Conservation (phyloP, 2,329 filamentous ascomycete genomes). For the Colletotrichum scovillei region DNA sequence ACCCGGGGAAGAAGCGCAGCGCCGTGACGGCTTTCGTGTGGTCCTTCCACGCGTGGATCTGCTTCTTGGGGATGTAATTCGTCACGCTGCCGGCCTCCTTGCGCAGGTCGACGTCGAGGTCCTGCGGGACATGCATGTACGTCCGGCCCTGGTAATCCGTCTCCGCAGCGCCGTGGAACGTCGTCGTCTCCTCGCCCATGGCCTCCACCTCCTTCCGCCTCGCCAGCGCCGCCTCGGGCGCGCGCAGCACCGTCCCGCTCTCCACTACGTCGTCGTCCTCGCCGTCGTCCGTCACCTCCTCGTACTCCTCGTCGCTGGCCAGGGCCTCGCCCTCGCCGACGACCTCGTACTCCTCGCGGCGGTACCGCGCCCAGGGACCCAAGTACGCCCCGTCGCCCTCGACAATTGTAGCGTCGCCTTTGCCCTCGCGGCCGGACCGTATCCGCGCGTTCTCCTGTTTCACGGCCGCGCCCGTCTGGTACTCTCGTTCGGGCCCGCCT, state of each 20-base stretch:
- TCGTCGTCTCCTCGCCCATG: slow-evolving; percentile 80
- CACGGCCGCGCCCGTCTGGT: slow-evolving; percentile 63
- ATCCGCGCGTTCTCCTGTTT: slow-evolving; percentile 79
- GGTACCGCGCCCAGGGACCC: slow-evolving; percentile 93
- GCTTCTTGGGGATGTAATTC: slow-evolving; percentile 95
- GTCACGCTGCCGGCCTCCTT: slow-evolving; percentile 84
- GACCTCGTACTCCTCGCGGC: slow-evolving; percentile 77
- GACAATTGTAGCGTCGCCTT: slow-evolving; percentile 84
- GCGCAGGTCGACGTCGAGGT: slow-evolving; percentile 85
- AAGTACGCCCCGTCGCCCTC: slow-evolving; percentile 91
- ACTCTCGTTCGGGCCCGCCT: slow-evolving; percentile 67
- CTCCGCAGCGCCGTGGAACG: slow-evolving; percentile 85
- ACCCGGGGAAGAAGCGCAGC: slow-evolving; percentile 87
- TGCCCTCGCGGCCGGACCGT: slow-evolving; percentile 82
- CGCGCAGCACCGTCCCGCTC: slow-evolving; percentile 70
- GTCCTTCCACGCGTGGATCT: slow-evolving; percentile 89
- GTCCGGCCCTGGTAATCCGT: slow-evolving; percentile 95
- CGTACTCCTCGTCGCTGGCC: slow-evolving; percentile 82
- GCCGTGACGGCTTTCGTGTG: slow-evolving; percentile 88
- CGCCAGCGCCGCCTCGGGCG: slow-evolving; percentile 64
- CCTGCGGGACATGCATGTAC: slow-evolving; percentile 97
- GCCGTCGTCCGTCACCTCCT: slow-evolving; percentile 82
- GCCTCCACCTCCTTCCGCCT: slow-evolving; percentile 69
- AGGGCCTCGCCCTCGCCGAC: slow-evolving; percentile 81
- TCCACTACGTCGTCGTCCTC: slow-evolving; percentile 77